Conservation (phyloP, 768 basidiomycete genomes). For the Trametes sanguinea region DNA sequence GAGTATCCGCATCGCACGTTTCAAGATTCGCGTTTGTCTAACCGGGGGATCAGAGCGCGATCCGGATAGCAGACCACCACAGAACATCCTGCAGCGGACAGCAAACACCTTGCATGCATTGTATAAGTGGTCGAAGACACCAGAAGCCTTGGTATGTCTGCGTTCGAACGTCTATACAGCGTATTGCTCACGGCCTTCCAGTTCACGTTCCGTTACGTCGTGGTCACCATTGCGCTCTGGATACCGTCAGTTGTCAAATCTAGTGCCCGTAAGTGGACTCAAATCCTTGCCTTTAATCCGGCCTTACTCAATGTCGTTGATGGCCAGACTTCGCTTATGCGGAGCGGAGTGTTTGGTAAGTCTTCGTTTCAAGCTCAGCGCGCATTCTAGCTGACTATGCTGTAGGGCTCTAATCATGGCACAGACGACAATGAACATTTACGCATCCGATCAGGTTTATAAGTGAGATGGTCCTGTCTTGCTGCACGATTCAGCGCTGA, state of each 20-base stretch:
- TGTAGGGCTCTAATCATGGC: constrained; percentile 59
- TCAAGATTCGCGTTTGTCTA: neutral
- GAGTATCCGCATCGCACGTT: constrained; percentile 1
- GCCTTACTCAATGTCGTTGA: neutral
- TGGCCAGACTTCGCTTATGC: constrained; percentile 43
- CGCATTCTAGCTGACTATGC: neutral
- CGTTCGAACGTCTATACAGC: neutral
- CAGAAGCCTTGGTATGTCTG: constrained; percentile 41
- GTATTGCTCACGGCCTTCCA: constrained; percentile 17
- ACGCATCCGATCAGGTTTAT: constrained; percentile 57
- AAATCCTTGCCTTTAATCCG: neutral
- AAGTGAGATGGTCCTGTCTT: constrained; percentile 35
- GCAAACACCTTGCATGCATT: constrained; percentile 37
- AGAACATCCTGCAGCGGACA: constrained; percentile 43
- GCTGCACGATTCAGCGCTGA: neutral
- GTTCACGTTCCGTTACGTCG: constrained; percentile 53
- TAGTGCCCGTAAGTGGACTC: constrained; percentile 42
- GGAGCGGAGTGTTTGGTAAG: constrained; percentile 50
- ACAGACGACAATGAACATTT: constrained; percentile 58
- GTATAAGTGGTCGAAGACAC: constrained; percentile 44
- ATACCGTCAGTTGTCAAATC: constrained; percentile 45
- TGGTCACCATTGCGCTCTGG: constrained; percentile 54
- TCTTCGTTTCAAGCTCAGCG: neutral
- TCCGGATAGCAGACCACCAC: constrained; percentile 51
- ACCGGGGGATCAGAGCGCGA: constrained; percentile 35